Evolutionary conservation across 1,139 yeast species (phyloP), one percentile per base, ranked within the genome.

Genomic region (Suhomyces panamericanus): DNA sequence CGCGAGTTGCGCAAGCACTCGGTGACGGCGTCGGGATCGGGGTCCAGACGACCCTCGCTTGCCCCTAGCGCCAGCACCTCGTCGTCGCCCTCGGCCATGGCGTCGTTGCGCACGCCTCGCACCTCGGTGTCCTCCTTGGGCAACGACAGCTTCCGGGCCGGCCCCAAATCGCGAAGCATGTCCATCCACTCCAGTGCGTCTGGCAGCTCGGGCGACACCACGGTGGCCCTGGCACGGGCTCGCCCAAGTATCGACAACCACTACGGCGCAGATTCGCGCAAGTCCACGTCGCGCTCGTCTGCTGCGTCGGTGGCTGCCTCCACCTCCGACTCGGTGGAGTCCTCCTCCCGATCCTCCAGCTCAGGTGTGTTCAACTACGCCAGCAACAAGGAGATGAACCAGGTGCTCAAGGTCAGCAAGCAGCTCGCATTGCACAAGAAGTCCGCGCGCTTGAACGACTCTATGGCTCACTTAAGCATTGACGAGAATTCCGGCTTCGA

Each of bases 361-460:
- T 17, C 17, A 41, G 35, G 35, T 10, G 32, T 42, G 33, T 45
- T 27, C 36, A 45, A 45, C 35, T 53, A 51, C 32, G 36, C 48
- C 7, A 42, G 50, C 31, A 49, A 52, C 39, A 37, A 47, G 3
- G 62, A 58, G 20, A 49, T 57, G 43, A 51, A 49, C 26, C 50
- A 56, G 17, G 46, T 54, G 7, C 44, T 54, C 33, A 49, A 49
- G 37, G 48, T 46, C 29, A 52, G 49, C 42, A 53, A 53, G 44
- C 47, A 49, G n/a, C 51, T 46, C 16, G 47, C 44, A 24, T 14
- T 44, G 15, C 49, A 47, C 7, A 41, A 42, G 28, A 42, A 34
- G 20, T 32, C 41, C 7, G 6, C 35, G 16, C 28, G 26, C 29
- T 2, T 37, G n/a, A 26, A 36, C 4, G 39, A 39, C 2, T 14